Base-by-base conservation (phyloP, 495 filamentous ascomycete genomes). In the Lophiostoma macrostomum region DNA sequence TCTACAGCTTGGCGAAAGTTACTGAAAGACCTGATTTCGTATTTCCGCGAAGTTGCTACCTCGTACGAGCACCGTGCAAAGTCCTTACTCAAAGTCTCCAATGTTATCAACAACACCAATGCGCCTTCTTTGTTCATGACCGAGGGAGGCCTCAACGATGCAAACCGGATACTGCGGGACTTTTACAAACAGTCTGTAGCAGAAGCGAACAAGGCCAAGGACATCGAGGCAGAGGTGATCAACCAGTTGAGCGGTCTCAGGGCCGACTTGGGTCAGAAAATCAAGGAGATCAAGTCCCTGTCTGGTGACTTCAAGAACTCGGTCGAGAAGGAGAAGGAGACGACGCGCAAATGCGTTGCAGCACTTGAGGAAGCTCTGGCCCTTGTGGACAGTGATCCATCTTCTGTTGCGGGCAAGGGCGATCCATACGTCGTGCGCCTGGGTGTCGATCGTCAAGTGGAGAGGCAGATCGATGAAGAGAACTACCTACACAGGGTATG, bases 221-320 rank as follows among this genome's bases (percentile, higher is more conserved):
- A 94, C 56, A 90, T 96, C 50, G 88, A 96, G 69, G 82, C 81
- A 48, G 90, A 96, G 60, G 88, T 98, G 28, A 89, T 97, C 54
- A 78, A 84, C 36, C 87, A 89, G 45, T 76, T 98, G 37, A 89
- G 84, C 4, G 90, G 88, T 12, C 74, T 98, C 19, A 74, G 93
- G 37, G 90, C 82, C 61, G 93, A 98, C 68, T 75, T 98, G 14
- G 83, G 85, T 45, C 88, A 91, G 71, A 98, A 98, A 73, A 93
- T 91, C 63, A 97, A 96, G 71, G 93, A 98, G 71, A 97, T 98
- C 69, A 95, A 93, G 69, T 85, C 79, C 51, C 74, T 98, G 4
- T 84, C 89, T 5, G 84, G 88, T 1, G 93, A 98, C 69, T 98
- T 98, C 69, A 95, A 95, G 67, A 98, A 94, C 60, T 80, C 80